Evolutionary conservation across 345 rosid genomes (phyloP).

Genomic region (Clarkia xantiana): DNA sequence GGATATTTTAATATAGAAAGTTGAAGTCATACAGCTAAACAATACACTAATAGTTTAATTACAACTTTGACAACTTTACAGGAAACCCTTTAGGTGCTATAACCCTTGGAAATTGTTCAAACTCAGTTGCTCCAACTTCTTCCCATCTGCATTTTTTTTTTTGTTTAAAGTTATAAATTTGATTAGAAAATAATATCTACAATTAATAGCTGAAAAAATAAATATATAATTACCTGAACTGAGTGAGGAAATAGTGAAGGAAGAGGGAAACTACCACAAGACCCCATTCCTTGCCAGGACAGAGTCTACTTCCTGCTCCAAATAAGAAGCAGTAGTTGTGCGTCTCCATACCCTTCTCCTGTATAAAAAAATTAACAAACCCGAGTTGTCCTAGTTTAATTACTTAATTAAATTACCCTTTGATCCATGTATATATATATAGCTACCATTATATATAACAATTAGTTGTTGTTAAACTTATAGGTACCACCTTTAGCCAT

Average conservation of each 20-base stretch:
- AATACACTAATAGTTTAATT: too few species aligned
- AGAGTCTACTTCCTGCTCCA: constrained; percentile 75
- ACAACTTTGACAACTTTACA: constrained; percentile 3
- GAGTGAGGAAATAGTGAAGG: constrained; percentile 78
- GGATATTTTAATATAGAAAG: too few species aligned
- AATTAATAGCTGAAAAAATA: not conserved
- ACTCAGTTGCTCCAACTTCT: constrained; percentile 27
- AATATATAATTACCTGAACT: constrained; percentile 35
- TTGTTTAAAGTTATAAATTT: not conserved
- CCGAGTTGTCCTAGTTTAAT: too few species aligned
- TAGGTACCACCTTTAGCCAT: constrained; percentile 36
- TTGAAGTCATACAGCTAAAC: too few species aligned
- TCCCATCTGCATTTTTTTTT: constrained; percentile 47
- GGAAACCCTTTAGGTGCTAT: constrained; percentile 44
- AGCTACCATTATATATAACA: too few species aligned
- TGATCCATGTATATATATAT: too few species aligned
- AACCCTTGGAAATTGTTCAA: constrained; percentile 40
- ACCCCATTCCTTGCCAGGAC: constrained; percentile 91
- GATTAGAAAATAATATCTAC: not conserved
- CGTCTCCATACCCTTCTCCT: constrained; percentile 60
- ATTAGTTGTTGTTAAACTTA: not conserved
- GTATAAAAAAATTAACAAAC: constrained; percentile 3
- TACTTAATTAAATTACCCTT: too few species aligned
- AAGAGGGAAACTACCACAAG: constrained; percentile 72
- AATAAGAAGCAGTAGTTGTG: constrained; percentile 50